Conservation (phyloP, 257 asterid genomes). For the Dorcoceras hygrometricum region DNA sequence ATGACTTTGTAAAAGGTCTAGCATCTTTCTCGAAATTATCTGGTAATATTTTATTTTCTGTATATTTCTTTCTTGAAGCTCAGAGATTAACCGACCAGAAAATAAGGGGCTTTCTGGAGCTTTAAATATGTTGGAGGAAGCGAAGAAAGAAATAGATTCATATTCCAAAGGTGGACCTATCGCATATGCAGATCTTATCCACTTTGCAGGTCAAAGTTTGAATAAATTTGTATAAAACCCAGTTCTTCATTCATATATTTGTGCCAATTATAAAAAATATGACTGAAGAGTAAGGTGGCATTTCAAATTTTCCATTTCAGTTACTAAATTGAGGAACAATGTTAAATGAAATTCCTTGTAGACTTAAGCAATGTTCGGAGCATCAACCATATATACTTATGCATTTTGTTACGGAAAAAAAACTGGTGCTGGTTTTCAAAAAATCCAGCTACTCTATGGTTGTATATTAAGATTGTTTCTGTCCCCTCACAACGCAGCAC, state of each 20-base stretch:
- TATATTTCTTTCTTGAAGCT: constrained; percentile 66
- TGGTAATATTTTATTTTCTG: constrained; percentile 26
- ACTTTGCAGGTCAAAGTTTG: constrained; percentile 56
- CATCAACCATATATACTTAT: neutral
- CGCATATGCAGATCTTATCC: constrained; percentile 88
- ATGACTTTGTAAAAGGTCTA: constrained; percentile 5
- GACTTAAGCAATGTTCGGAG: neutral
- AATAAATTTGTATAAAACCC: constrained; percentile 17
- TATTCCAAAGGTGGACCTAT: constrained; percentile 84
- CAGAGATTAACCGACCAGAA: constrained; percentile 96
- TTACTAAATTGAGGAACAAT: neutral
- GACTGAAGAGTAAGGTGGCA: neutral
- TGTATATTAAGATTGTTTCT: constrained; percentile 14
- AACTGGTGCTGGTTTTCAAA: neutral
- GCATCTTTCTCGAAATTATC: constrained; percentile 12
- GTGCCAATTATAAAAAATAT: constrained; percentile 10
- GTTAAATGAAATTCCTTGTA: constrained; percentile 7
- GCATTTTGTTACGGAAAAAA: constrained; percentile 14
- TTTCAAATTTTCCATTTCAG: constrained; percentile 11
- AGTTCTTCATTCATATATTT: constrained; percentile 14
- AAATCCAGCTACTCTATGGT: constrained; percentile 7
- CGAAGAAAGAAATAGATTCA: constrained; percentile 81
- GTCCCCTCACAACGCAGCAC: constrained; percentile 55
- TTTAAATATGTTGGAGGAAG: constrained; percentile 64
- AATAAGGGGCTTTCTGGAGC: constrained; percentile 74